phyloP scores from a whole-genome alignment of 2,329 filamentous ascomycete species.

The Neurospora sp. region DNA sequence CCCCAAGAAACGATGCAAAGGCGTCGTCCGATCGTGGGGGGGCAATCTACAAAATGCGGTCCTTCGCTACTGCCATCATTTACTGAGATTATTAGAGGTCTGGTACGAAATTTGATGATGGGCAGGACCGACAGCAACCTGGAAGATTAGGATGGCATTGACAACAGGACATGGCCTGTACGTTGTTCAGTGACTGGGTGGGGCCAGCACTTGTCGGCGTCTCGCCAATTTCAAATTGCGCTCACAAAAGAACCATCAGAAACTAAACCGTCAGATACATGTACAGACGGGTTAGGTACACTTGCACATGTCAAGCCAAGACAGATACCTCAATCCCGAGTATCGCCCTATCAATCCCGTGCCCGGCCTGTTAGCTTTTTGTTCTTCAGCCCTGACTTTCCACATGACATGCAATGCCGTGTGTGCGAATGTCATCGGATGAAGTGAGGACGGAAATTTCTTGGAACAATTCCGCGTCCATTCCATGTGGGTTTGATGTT shows the following conservation, averaged over 20 bases:
- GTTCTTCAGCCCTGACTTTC: not conserved
- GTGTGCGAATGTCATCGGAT: constrained; percentile 11
- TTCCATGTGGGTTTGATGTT: constrained; percentile 7
- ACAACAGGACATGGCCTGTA: not conserved
- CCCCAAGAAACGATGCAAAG: not conserved
- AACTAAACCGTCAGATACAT: not conserved
- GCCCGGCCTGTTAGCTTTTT: not conserved
- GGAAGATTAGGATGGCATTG: not conserved
- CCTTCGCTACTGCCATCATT: not conserved
- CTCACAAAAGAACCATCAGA: not conserved
- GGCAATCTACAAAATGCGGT: not conserved
- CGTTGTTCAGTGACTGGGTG: not conserved
- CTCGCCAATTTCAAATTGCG: not conserved
- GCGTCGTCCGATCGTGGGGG: not conserved
- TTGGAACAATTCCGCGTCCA: constrained; percentile 10
- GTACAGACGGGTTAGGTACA: not conserved
- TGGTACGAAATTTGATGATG: not conserved
- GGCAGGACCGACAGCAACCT: not conserved
- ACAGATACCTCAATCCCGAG: not conserved
- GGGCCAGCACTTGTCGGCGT: not conserved
- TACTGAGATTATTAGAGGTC: not conserved
- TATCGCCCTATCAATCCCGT: not conserved
- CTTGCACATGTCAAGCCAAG: not conserved
- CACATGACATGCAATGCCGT: not conserved
- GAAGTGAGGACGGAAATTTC: constrained; percentile 4